Evolutionary conservation across 768 basidiomycete genomes (phyloP), one percentile per base, ranked within the genome.

Genomic region (Obba rivulosa): DNA sequence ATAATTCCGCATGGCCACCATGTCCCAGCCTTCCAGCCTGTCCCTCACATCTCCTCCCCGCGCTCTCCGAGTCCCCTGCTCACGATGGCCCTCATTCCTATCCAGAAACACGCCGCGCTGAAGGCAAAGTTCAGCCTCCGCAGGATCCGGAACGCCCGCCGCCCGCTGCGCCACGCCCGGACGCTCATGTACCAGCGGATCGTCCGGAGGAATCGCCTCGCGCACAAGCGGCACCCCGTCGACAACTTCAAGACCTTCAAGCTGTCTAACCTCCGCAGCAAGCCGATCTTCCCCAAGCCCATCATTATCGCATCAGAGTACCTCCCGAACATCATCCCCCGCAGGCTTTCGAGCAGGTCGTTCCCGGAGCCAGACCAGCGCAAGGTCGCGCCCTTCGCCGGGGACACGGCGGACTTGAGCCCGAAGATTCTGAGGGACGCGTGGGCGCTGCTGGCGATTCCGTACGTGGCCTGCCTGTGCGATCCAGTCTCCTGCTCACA

Each of bases 221-320:
- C 28, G 28, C 28, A 31, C 28, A 31, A 31, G 28, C 28, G 28
- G 28, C 7, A 7, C 7, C 28, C 28, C 28, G 13, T 31, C 28
- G 28, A 31, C 28, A 31, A 31, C 28, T 7, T 31, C 7, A 5
- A 31, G 13, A 7, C 28, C 7, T 31, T 31, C 28, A 31, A 31
- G 28, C 13, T 31, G 28, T 31, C 28, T 5, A 5, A 31, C 7
- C 7, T 13, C 7, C 35, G 38, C 49, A 37, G 37, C 25, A 43
- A 41, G 43, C 44, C 49, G 45, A 45, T 44, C 43, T 44, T 9
- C 49, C 34, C 49, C 21, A 40, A n/a, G 25, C 37, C 39, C 38
- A 18, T 34, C 46, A 36, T 38, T 4, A 13, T n/a, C 9, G 14
- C 46, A 13, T 20, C 5, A 4, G 2, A 2, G 20, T 11, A 11